These are phyloP conservation scores for Scedosporium boydii DNA, from an alignment of 2,329 filamentous ascomycete genomes.

Conservation along the genomic window DNA sequence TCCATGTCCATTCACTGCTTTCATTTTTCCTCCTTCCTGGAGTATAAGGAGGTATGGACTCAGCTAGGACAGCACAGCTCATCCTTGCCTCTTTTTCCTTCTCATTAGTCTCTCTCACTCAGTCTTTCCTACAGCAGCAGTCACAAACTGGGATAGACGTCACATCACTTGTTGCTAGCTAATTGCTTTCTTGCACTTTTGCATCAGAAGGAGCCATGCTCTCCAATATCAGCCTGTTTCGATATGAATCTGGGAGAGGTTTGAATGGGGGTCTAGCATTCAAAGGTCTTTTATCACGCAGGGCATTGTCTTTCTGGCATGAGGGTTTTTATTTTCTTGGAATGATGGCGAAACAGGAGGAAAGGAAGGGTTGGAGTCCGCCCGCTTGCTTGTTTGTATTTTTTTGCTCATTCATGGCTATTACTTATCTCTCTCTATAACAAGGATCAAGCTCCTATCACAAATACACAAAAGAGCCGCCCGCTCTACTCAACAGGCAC, in stretches of 20 bases:
- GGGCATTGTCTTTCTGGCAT: neutral
- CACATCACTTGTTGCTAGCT: neutral
- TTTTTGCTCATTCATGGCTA: neutral
- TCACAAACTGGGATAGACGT: neutral
- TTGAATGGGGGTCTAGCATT: neutral
- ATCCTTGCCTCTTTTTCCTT: neutral
- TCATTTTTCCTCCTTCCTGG: neutral
- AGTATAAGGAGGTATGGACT: neutral
- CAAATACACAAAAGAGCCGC: slow-evolving; percentile 10
- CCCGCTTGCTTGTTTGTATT: neutral
- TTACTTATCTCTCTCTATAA: neutral
- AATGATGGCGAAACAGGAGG: neutral
- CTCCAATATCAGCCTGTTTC: neutral
- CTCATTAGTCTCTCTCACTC: neutral
- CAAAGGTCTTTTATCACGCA: neutral
- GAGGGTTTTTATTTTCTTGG: neutral
- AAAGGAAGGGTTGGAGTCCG: neutral
- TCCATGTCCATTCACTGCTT: neutral
- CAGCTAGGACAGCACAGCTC: neutral
- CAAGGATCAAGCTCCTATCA: neutral
- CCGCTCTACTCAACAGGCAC: slow-evolving; percentile 28
- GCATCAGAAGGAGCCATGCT: neutral
- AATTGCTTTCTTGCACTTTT: neutral
- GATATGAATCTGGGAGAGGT: neutral
- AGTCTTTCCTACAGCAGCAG: neutral